These are phyloP conservation scores for Sinapis alba DNA, from an alignment of 441 rosid genomes.

Conservation along the genomic window DNA sequence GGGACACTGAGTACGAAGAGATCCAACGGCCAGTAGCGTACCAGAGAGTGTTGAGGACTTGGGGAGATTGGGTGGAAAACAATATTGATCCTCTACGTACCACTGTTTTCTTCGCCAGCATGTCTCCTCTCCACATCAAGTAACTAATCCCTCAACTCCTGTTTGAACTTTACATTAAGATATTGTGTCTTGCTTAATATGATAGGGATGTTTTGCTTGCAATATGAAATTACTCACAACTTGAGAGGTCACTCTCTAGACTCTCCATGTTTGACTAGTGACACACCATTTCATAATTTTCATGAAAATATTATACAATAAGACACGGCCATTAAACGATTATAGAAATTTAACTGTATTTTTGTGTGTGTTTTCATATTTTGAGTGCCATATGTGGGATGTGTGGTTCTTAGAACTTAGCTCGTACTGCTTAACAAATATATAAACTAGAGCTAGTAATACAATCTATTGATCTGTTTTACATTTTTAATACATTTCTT, in stretches of 20 bases:
- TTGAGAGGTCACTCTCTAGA: background rate
- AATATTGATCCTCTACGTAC: slow-evolving; percentile 72
- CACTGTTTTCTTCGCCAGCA: slow-evolving; percentile 80
- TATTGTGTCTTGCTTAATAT: background rate
- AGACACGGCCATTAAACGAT: background rate
- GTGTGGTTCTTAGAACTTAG: background rate
- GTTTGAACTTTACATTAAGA: background rate
- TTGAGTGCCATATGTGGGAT: background rate
- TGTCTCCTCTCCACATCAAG: slow-evolving; percentile 96
- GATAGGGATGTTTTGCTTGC: background rate
- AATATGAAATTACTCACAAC: background rate
- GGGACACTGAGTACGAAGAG: slow-evolving; percentile 74
- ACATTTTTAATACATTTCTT: background rate
- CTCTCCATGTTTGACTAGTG: slow-evolving; percentile 9
- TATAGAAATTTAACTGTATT: background rate
- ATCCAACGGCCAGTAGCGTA: slow-evolving; percentile 72
- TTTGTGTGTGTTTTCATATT: background rate
- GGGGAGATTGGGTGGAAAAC: slow-evolving; percentile 82
- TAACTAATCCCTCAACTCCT: slow-evolving; percentile 53
- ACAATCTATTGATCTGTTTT: background rate
- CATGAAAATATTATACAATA: background rate
- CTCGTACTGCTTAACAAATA: background rate
- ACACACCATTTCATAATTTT: background rate
- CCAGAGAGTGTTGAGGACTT: slow-evolving; percentile 66
- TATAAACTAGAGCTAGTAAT: background rate